Base-by-base conservation (phyloP, 441 rosid genomes). In the Brassica hybrid region DNA sequence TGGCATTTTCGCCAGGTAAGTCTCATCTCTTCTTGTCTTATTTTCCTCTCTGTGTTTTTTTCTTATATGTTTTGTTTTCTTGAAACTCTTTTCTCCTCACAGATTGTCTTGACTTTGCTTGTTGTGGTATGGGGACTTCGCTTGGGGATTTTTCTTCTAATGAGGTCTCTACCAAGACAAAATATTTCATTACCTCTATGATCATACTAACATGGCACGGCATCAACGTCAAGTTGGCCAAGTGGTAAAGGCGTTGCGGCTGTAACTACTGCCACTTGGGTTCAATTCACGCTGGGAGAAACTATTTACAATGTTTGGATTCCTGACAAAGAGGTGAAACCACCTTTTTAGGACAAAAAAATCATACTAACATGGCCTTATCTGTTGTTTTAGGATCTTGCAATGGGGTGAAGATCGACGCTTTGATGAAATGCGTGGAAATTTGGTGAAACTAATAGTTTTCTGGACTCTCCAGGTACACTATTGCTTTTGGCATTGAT, bases 121-220 rank as follows among this genome's bases (percentile, higher is more conserved):
- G n/a, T n/a, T n/a, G n/a, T n/a, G n/a, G n/a, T 85, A 73, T 89
- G 96, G 98, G 92, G 98, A 38, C 86, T 93, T 83, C 94, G 96
- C 66, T 84, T 93, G 72, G 90, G 65, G 64, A 18, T 88, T 14
- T 93, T 88, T 78, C 88, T 93, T 19, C 71, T 91, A 45, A 82
- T 91, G 92, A 91, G 96, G 98, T 93, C 87, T 50, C 7, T 23
- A 57, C 67, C 4, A 6, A 10, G 5, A 21, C 21, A n/a, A 38
- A 34, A 21, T 6, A 12, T 19, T 0, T 17, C 38, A 13, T 45
- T 62, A 2, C 5, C 7, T 16, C 23, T 13, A 5, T 19, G 21
- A 14, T 60, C 7, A 59, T 27, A 50, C 27, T 17, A 43, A 43
- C 2, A 50, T 50, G n/a, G n/a, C n/a, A n/a, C n/a, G n/a, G n/a